Conservation (phyloP, 2,329 filamentous ascomycete species). For the Alternaria brassicicola region DNA sequence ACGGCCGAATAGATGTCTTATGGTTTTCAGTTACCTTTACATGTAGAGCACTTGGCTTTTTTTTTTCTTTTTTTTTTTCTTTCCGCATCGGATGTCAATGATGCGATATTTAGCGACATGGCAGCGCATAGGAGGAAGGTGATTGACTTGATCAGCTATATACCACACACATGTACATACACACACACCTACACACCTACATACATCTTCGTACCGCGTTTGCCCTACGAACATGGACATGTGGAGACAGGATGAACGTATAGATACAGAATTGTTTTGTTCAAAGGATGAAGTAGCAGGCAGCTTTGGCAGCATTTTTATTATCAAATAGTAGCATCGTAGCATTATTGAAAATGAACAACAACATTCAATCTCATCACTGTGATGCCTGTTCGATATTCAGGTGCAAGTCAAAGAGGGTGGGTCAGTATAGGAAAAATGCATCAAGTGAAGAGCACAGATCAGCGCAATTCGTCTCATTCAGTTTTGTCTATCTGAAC, state of each 20-base stretch:
- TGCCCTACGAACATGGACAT: neutral
- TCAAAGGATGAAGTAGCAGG: neutral
- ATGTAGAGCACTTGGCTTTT: slow-evolving; percentile 3
- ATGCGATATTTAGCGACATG: neutral
- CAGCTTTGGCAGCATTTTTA: neutral
- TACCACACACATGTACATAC: neutral
- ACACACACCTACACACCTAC: neutral
- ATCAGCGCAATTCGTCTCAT: neutral
- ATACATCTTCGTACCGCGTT: neutral
- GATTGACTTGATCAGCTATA: neutral
- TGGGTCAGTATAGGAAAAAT: neutral
- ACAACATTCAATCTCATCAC: neutral
- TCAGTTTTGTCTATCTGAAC: neutral
- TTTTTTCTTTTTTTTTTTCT: neutral
- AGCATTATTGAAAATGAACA: neutral
- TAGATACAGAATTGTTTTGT: neutral
- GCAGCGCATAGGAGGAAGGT: neutral
- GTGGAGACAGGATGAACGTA: neutral
- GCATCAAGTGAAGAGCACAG: neutral
- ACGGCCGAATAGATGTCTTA: neutral
- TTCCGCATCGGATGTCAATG: neutral
- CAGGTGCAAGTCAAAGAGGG: neutral
- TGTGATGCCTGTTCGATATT: neutral
- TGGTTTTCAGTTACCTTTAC: neutral
- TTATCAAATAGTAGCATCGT: neutral